These are phyloP conservation scores for Aspergillus costaricaensis DNA, from an alignment of 2,329 filamentous ascomycete species.

Conservation along the genomic window DNA sequence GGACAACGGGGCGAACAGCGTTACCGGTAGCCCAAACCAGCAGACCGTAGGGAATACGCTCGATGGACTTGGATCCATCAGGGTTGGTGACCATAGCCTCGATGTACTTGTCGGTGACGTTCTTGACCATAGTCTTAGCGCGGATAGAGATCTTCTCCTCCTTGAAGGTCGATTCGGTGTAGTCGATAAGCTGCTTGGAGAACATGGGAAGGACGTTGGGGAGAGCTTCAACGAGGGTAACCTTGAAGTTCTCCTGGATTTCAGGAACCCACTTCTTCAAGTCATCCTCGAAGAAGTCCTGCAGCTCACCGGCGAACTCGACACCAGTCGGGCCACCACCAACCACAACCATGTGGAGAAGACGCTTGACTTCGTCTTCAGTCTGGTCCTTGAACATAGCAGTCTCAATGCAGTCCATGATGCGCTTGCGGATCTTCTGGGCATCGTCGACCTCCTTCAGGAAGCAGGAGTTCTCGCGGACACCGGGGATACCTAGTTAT, in stretches of 20 bases:
- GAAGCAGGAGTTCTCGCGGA: constrained; percentile 94
- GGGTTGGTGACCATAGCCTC: constrained; percentile 82
- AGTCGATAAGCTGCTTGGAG: constrained; percentile 98
- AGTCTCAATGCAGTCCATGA: constrained; percentile 99
- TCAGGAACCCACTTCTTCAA: constrained; percentile 98
- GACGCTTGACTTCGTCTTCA: constrained; percentile 82
- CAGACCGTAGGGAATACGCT: constrained; percentile 88
- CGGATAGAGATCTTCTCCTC: constrained; percentile 97
- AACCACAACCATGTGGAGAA: constrained; percentile 96
- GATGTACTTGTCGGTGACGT: constrained; percentile 87
- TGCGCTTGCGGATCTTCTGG: constrained; percentile 93
- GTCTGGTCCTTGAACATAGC: constrained; percentile 97
- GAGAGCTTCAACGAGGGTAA: constrained; percentile 94
- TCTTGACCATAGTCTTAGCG: constrained; percentile 99
- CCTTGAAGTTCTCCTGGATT: constrained; percentile 91
- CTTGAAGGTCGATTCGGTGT: constrained; percentile 98
- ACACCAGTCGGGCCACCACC: constrained; percentile 95
- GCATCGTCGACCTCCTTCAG: constrained; percentile 97
- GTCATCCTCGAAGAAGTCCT: constrained; percentile 98
- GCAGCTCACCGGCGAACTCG: constrained; percentile 96
- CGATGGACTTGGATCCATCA: constrained; percentile 78
- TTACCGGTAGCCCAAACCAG: constrained; percentile 99
- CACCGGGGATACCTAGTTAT: constrained; percentile 74
- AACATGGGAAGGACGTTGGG: constrained; percentile 95
- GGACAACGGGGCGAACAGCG: constrained; percentile 82